These are phyloP conservation scores for Sclerotinia nivalis DNA, from an alignment of 2,329 filamentous ascomycete species.

Conservation along the genomic window DNA sequence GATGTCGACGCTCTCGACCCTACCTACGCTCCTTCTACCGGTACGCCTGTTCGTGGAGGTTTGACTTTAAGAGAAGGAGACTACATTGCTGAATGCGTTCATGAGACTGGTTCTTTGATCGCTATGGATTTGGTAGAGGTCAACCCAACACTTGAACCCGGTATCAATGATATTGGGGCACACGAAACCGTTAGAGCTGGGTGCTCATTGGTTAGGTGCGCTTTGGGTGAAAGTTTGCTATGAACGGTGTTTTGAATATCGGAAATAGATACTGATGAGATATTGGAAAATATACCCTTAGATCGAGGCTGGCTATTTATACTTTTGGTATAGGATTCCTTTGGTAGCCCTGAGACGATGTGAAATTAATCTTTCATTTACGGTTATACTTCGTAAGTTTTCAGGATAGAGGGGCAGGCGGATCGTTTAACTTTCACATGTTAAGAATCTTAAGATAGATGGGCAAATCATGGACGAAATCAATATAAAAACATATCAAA, in stretches of 20 bases:
- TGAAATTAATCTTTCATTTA: not conserved
- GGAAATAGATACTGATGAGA: not conserved
- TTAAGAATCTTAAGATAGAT: not conserved
- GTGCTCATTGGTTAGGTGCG: constrained; percentile 87
- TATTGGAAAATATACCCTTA: constrained; percentile 3
- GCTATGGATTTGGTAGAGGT: constrained; percentile 83
- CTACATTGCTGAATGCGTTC: constrained; percentile 88
- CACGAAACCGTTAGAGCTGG: constrained; percentile 87
- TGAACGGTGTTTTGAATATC: constrained; percentile 44
- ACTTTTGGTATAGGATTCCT: not conserved
- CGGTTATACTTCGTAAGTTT: not conserved
- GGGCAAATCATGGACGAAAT: constrained; percentile 8
- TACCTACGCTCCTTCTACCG: constrained; percentile 93
- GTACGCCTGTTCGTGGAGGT: constrained; percentile 90
- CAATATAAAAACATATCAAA: constrained; percentile 2
- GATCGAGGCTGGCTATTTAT: not conserved
- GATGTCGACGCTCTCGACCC: constrained; percentile 97
- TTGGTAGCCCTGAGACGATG: not conserved
- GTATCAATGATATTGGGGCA: constrained; percentile 59
- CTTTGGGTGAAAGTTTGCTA: constrained; percentile 85
- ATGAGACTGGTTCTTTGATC: constrained; percentile 75
- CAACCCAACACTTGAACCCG: constrained; percentile 69
- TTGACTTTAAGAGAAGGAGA: constrained; percentile 93
- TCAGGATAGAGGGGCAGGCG: constrained; percentile 1
- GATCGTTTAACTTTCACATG: not conserved